Evolutionary conservation across 495 filamentous ascomycete genomes (phyloP), one percentile per base, ranked within the genome.

Genomic region (Lasiosphaeria ovina): DNA sequence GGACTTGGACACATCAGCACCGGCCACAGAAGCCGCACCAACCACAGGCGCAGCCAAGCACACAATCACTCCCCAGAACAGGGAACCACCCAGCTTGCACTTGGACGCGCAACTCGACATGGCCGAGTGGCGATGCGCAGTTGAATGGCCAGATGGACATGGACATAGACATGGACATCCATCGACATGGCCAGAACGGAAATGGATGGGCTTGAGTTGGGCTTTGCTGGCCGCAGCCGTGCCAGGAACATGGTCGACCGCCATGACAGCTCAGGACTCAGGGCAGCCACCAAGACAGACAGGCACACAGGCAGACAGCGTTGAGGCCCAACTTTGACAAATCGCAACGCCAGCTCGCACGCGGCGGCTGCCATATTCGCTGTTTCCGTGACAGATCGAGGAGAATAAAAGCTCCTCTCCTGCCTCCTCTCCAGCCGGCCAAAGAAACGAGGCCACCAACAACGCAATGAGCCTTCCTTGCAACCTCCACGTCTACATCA

Each of bases 401-500:
- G 44, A 38, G 51, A 36, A 54, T 54, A 54, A 54, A 54, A 36
- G 31, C 6, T 47, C 34, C 10, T n/a, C 40, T 3, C 17, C 17
- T 32, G 12, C 10, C 55, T 7, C 12, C 44, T 17, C 44, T 44
- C 35, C 44, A 35, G n/a, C 40, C 31, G 33, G 48, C 33, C 57
- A 63, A 55, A 60, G 55, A 60, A 54, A 59, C 36, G 17, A 58
- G 51, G 55, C 11, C 57, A 48, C 6, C 59, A 52, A 35, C 55
- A 59, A 50, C 55, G 56, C 65, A 55, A 67, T 69, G 64, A 61
- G 55, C 59, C 61, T 60, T 60, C 61, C 61, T 35, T 61, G 51
- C 60, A 65, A 62, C 55, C 59, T 66, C 59, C 54, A 58, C 52
- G 33, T 65, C 60, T 62, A 64, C 62, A 62, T 69, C 64, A 62